Evolutionary conservation across 352 stramenopile genomes (phyloP), one percentile per base, ranked within the genome.

Genomic region (Pilasporangium apinafurcum): DNA sequence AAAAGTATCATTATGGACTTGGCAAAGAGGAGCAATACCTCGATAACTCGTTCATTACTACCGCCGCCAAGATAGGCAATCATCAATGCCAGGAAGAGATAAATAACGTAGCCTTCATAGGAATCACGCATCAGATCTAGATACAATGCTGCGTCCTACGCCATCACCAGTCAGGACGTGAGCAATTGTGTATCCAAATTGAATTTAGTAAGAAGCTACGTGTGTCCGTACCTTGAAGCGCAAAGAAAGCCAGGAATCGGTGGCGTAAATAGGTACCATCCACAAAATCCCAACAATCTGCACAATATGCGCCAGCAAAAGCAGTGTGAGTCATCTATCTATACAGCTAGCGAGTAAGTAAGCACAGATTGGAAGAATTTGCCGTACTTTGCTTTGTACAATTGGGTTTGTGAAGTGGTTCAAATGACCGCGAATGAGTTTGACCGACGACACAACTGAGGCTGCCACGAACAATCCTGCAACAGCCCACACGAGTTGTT

Each of bases 91-190:
- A 99, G 59, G 65, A 99, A 99, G 27, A 96, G 80, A 60, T 98
- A 99, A 53, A 99, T 97, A 4, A 97, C 92, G 60, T 99, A 99
- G 28, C 94, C 92, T 75, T 99, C 92, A 62, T 98, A 99, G 52
- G 94, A 98, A 60, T 98, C 96, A 17, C 96, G 88, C 48, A 98
- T 76, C 50, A 98, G 81, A 49, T 93, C 83, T 29, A 99, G 67
- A 62, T 95, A 97, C 44, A 92, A 57, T 18, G 92, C 85, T 1
- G 78, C 79, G 27, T 87, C 62, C 52, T 80, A 35, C 12, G 18
- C 2, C 18, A 28, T 1, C 18, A 9, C 2, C 12, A 13, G 40
- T 21, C 5, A n/a, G 21, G 22, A 14, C n/a, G 24, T 5, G 33
- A 21, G 12, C 25, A 33, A 37, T 29, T 26, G n/a, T n/a, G n/a